A percentile compares a stretch with the other conserved stretches of the same genome.
Conservation (phyloP, 139 green algal species). For the Pleodorina starrii region DNA sequence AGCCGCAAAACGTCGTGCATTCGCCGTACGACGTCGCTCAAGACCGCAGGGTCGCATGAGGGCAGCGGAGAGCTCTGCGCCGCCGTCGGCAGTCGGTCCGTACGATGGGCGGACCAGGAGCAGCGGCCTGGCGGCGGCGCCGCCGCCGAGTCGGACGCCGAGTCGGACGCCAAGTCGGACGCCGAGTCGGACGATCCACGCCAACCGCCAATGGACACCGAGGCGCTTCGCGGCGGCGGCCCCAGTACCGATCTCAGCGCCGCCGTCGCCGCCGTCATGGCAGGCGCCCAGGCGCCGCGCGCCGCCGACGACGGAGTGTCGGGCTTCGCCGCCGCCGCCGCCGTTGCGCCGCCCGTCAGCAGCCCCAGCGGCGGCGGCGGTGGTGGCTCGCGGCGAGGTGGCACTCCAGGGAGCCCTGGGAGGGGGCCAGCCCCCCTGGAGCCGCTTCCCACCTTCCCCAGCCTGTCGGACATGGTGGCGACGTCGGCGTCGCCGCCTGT, state of each 20-base stretch:
- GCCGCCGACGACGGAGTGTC: not conserved
- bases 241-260: not conserved
- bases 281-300: not conserved
- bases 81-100: not conserved
- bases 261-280: not conserved
- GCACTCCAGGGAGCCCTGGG: no score
- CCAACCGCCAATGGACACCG: no score
- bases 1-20: slow-evolving; percentile 12
- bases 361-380: not conserved
- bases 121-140: not conserved
- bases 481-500: not conserved
- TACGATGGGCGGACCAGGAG: slow-evolving; percentile 23
- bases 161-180: not conserved
- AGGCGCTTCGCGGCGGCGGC: not conserved
- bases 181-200: no score
- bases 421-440: no score
- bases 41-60: not conserved
- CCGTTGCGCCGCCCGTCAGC: not conserved
- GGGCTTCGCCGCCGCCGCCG: not conserved
- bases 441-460: slow-evolving; percentile 22
- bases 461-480: slow-evolving; percentile 43
- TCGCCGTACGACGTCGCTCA: not conserved
- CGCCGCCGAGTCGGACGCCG: not conserved
- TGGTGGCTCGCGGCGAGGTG: not conserved
- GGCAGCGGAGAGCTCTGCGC: not conserved